These are phyloP conservation scores for Mesostigma viride DNA, from an alignment of 139 green algal genomes.

Conservation along the genomic window DNA sequence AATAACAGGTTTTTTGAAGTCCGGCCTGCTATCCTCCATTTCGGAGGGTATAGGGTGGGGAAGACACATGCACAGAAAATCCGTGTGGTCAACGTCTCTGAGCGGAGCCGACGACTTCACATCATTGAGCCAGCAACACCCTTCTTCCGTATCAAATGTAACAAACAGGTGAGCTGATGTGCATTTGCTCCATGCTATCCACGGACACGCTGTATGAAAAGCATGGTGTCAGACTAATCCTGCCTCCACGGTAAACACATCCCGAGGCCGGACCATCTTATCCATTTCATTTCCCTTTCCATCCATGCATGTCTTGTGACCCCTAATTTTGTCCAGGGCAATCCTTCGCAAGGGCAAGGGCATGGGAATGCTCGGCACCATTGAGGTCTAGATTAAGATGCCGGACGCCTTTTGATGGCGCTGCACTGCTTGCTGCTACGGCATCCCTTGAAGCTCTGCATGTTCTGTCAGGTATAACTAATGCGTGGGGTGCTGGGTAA, in stretches of 20 bases:
- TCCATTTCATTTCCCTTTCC: not conserved
- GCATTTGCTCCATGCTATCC: not conserved
- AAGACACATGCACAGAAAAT: slow-evolving; percentile 31
- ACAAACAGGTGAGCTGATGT: not conserved
- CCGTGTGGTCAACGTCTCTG: not conserved
- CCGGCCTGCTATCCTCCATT: slow-evolving; percentile 33
- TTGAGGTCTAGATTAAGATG: too few species aligned
- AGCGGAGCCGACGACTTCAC: not conserved
- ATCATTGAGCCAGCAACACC: not conserved
- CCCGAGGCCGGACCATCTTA: not conserved
- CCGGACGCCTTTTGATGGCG: too few species aligned
- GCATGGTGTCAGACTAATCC: not conserved
- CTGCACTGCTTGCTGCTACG: too few species aligned
- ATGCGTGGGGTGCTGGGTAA: not conserved
- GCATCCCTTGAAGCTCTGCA: too few species aligned
- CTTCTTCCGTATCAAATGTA: not conserved
- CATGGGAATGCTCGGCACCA: too few species aligned
- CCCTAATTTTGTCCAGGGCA: not conserved
- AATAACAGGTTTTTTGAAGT: slow-evolving; percentile 25
- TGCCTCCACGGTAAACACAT: not conserved
- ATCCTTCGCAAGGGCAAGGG: not conserved
- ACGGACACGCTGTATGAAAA: not conserved
- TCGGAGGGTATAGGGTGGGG: slow-evolving; percentile 35
- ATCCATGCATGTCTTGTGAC: not conserved
- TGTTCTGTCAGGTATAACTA: not conserved